These are phyloP conservation scores for Tetrapisispora pingtungensis DNA, from an alignment of 805 yeast species.

Conservation along the genomic window DNA sequence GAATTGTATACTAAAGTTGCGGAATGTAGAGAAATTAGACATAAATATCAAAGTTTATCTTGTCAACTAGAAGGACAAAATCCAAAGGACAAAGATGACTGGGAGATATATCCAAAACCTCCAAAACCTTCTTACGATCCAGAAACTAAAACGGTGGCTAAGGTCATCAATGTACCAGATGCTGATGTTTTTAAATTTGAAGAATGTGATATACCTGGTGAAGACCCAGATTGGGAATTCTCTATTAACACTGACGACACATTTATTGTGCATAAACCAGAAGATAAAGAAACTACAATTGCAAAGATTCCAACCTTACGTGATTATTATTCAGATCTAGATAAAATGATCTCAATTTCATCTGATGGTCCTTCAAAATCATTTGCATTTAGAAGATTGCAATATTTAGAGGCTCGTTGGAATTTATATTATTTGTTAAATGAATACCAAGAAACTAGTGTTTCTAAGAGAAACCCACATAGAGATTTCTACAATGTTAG, in stretches of 20 bases:
- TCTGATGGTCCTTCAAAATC: constrained; percentile 96
- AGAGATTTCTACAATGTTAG: constrained; percentile 51
- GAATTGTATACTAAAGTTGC: constrained; percentile 53
- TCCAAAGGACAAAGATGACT: constrained; percentile 66
- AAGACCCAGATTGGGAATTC: constrained; percentile 46
- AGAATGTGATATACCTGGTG: constrained; percentile 36
- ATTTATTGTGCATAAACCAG: constrained; percentile 45
- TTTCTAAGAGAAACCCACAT: constrained; percentile 87
- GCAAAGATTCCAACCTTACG: constrained; percentile 69
- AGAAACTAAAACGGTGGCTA: constrained; percentile 42
- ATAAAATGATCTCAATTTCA: constrained; percentile 58
- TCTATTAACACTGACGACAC: constrained; percentile 53
- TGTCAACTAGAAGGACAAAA: constrained; percentile 65
- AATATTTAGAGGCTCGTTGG: constrained; percentile 95
- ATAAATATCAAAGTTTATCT: constrained; percentile 62
- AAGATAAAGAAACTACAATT: constrained; percentile 28
- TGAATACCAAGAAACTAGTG: constrained; percentile 86
- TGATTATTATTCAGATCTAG: constrained; percentile 80
- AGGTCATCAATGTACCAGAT: constrained; percentile 33
- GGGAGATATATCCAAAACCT: constrained; percentile 88
- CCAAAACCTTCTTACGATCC: constrained; percentile 83
- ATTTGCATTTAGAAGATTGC: constrained; percentile 87
- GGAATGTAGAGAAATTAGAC: constrained; percentile 62
- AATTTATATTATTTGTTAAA: constrained; percentile 77
- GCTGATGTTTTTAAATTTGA: constrained; percentile 34